Base-by-base conservation (phyloP, 345 rosid species). In the Aquilaria sinensis region DNA sequence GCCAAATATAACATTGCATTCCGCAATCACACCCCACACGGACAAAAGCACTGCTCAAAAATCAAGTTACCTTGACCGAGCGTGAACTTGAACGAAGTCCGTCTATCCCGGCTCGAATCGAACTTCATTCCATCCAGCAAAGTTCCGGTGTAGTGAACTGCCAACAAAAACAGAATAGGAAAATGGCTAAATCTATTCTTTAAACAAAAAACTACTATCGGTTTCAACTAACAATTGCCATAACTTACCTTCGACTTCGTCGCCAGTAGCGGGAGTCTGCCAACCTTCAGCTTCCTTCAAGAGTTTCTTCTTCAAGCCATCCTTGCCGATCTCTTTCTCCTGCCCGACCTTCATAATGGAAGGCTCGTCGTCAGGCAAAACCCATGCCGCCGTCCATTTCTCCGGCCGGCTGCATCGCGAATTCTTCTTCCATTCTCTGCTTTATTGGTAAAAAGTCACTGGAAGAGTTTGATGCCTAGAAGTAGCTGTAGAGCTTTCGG, bases 91-190 rank as follows among this genome's bases (percentile, higher is more conserved):
- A 95, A 95, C 10, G 99, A 91, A 34, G 88, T 77, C 10, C 87
- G 92, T 14, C 92, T 80, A 32, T 87, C 96, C 29, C 94, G 82
- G 51, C 97, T 95, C 0, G 97, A 95, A 80, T 95, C 99, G 55
- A 95, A 95, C 75, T 84, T 70, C 1, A 93, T 91, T 16, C 97
- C 99, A 62, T 95, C 97, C 11, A 91, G 51, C 79, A 95, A 77
- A 14, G 97, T 95, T 51, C 99, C 99, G 29, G 96, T 95, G 72
- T 80, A 80, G 47, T 83, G 85, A 59, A 83, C 85, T 80, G 73
- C 59, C 50, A 0, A 31, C 58, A 34, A 31, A 53, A 49, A 48
- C 8, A 12, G 50, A 57, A 32, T 12, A 5, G 11, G n/a, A 32
- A 29, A 46, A 12, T 8, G 53, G 4, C 6, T 47, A 3, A 1